Percentiles rank a stretch among this genome's conserved stretches.
phyloP scores from a whole-genome alignment of 164 flowering plant genomes.

The Liquidambar formosana region DNA sequence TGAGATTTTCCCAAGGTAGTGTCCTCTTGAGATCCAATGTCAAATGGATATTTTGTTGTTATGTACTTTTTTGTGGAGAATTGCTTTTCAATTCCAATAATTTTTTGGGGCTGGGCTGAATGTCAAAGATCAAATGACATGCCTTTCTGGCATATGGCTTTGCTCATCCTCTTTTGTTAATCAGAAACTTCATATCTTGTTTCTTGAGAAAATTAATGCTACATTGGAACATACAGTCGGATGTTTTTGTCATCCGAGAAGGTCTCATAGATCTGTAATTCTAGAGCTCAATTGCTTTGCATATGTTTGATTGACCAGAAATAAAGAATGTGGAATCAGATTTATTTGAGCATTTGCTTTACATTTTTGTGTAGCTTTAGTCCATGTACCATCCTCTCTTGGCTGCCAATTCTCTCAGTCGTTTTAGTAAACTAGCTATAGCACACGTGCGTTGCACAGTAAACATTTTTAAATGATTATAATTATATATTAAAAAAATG shows the following conservation, averaged over 20 bases:
- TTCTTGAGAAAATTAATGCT: neutral
- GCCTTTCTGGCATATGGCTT: neutral
- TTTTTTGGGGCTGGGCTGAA: slow-evolving; percentile 8
- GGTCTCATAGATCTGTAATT: neutral
- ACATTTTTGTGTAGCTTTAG: neutral
- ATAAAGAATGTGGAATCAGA: neutral
- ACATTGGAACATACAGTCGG: neutral
- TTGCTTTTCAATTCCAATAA: slow-evolving; percentile 33
- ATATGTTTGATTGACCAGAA: neutral
- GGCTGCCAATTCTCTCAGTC: too few species aligned
- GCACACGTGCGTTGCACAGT: too few species aligned
- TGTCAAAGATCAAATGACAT: neutral
- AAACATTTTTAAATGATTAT: too few species aligned
- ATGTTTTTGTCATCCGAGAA: slow-evolving; percentile 1
- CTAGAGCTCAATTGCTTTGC: neutral
- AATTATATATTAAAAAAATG: too few species aligned
- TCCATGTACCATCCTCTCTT: too few species aligned
- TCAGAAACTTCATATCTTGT: slow-evolving; percentile 1
- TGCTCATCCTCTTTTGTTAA: slow-evolving; percentile 3
- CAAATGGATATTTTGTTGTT: slow-evolving; percentile 14
- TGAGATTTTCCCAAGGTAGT: slow-evolving; percentile 1
- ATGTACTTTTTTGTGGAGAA: slow-evolving; percentile 14
- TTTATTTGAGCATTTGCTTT: neutral
- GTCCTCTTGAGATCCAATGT: slow-evolving; percentile 8
- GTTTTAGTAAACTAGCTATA: too few species aligned